These are phyloP conservation scores for Geotrichum australiense DNA, from an alignment of 1,139 yeast genomes.

Conservation along the genomic window DNA sequence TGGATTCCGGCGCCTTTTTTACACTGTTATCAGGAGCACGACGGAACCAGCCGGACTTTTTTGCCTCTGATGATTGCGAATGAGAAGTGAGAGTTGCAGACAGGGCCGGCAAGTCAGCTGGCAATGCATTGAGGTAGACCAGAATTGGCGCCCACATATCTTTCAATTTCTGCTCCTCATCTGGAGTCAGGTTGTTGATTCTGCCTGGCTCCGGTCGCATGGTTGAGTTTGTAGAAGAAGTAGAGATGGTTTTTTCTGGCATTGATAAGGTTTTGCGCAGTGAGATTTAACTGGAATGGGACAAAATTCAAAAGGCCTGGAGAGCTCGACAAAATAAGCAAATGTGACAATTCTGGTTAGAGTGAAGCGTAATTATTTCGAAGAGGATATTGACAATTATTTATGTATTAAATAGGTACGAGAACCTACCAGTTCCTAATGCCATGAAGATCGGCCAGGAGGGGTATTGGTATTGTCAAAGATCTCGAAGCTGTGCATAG, in stretches of 20 bases:
- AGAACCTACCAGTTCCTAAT: too few species aligned
- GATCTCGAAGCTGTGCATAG: too few species aligned
- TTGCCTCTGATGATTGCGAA: constrained; percentile 23
- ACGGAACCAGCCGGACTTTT: constrained; percentile 25
- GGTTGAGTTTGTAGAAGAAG: too few species aligned
- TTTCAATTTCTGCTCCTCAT: constrained; percentile 61
- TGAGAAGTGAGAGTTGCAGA: constrained; percentile 23
- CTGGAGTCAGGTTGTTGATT: constrained; percentile 50
- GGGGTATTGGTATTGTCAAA: too few species aligned
- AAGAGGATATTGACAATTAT: too few species aligned
- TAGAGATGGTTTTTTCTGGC: constrained; percentile 1
- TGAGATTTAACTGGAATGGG: too few species aligned
- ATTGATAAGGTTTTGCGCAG: neutral
- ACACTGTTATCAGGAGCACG: constrained; percentile 14
- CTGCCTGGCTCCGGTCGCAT: constrained; percentile 30
- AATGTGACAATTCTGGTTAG: too few species aligned
- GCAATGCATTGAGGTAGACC: constrained; percentile 53
- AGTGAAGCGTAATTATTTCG: too few species aligned
- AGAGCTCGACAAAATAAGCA: too few species aligned
- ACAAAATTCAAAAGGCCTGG: too few species aligned
- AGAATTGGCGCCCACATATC: constrained; percentile 68
- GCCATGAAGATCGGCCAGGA: too few species aligned
- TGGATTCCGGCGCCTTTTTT: constrained; percentile 17
- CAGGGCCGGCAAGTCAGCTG: constrained; percentile 34
- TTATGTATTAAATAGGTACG: too few species aligned